phyloP scores from a whole-genome alignment of 1,284 basidiomycete species.

The Apiotrichum laibachii region DNA sequence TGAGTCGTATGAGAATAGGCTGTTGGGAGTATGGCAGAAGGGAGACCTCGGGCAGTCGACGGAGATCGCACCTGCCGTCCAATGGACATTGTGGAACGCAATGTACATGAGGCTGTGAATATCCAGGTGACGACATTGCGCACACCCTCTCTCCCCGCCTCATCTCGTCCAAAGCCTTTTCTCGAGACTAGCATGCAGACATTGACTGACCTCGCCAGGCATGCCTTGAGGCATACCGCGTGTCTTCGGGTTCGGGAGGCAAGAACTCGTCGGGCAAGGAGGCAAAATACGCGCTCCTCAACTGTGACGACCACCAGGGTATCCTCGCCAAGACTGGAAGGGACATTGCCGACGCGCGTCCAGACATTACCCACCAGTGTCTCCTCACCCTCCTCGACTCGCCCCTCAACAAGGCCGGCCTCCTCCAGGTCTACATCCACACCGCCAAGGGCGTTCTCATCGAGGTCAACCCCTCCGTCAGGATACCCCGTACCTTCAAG shows the following conservation, averaged over 20 bases:
- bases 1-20: conserved; percentile 21
- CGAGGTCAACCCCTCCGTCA: conserved; percentile 96
- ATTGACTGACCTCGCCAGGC: conserved; percentile 58
- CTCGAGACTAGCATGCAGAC: neutral
- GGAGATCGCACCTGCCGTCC: no score
- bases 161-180: no score
- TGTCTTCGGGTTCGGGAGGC: conserved; percentile 60
- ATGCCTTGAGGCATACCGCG: conserved; percentile 91
- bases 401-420: conserved; percentile 93
- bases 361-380: conserved; percentile 99
- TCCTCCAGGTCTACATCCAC: conserved; percentile 97
- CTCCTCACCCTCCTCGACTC: conserved; percentile 95
- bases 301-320: conserved; percentile 99
- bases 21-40: no score
- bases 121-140: no score
- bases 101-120: neutral
- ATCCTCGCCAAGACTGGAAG: conserved; percentile 96
- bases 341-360: conserved; percentile 96
- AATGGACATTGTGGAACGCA: no score
- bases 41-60: no score
- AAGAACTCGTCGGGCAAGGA: conserved; percentile 60
- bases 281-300: conserved; percentile 93
- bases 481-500: conserved; percentile 98
- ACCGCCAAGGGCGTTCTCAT: conserved; percentile 95
- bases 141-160: no score